Evolutionary conservation across 2,329 filamentous ascomycete species (phyloP).

Genomic region (Fusarium abutilonis): DNA sequence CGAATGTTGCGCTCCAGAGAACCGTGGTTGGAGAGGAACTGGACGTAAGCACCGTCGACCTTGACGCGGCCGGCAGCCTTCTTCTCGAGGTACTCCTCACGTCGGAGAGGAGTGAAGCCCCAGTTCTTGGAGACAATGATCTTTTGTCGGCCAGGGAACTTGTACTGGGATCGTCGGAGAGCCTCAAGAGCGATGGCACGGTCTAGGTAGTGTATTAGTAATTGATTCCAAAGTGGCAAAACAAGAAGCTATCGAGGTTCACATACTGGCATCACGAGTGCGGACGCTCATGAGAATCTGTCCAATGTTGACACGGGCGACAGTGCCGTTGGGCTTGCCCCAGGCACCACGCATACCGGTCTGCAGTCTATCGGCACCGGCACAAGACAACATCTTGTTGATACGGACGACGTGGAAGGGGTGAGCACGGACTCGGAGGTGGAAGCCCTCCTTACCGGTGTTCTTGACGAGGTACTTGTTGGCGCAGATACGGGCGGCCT

Average conservation of each 20-base stretch:
- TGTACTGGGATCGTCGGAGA: constrained; percentile 99
- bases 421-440: constrained; percentile 86
- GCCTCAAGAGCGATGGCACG: constrained; percentile 95
- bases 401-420: constrained; percentile 99
- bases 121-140: constrained; percentile 99
- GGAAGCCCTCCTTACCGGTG: constrained; percentile 77
- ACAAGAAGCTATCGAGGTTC: not conserved
- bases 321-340: constrained; percentile 98
- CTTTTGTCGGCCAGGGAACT: constrained; percentile 99
- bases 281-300: constrained; percentile 98
- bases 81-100: constrained; percentile 96
- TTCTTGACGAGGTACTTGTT: constrained; percentile 93
- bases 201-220: constrained; percentile 62
- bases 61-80: constrained; percentile 93
- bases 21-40: constrained; percentile 98
- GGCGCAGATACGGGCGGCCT: constrained; percentile 99
- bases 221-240: constrained; percentile 24
- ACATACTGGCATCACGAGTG: constrained; percentile 90
- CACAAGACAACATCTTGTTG: constrained; percentile 99
- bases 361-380: constrained; percentile 99
- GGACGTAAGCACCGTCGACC: constrained; percentile 98
- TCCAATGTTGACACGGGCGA: constrained; percentile 99
- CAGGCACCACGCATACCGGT: constrained; percentile 99
- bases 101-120: constrained; percentile 98
- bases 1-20: constrained; percentile 85